Evolutionary conservation across 2,329 filamentous ascomycete genomes (phyloP).

Genomic region (Neopestalotiopsis sp.): DNA sequence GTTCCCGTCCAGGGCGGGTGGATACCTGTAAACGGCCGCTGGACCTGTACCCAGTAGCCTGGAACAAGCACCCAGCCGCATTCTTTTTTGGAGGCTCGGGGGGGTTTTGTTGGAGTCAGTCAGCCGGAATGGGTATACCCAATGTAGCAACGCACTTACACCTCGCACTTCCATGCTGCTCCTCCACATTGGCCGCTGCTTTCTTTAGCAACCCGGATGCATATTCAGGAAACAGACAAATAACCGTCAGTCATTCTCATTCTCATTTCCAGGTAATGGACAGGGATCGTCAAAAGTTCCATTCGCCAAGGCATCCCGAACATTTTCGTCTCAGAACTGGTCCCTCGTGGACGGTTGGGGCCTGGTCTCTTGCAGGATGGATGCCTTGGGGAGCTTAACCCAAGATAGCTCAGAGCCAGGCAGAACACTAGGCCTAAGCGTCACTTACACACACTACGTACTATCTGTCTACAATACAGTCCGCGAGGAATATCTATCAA

Average conservation of each 20-base stretch:
- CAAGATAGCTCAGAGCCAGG: not conserved
- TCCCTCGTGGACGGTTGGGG: not conserved
- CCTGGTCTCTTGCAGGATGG: not conserved
- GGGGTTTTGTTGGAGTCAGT: too few relatives aligned
- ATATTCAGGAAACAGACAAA: not conserved
- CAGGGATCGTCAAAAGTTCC: constrained; percentile 8
- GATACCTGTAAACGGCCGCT: not conserved
- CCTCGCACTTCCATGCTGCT: not conserved
- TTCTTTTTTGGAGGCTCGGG: not conserved
- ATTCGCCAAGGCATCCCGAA: constrained; percentile 4
- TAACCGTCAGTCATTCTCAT: not conserved
- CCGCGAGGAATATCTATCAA: too few relatives aligned
- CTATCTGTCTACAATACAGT: not conserved
- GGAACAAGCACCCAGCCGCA: not conserved
- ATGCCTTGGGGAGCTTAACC: not conserved
- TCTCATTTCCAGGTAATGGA: not conserved
- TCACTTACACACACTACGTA: not conserved
- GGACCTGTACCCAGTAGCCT: not conserved
- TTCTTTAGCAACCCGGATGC: not conserved
- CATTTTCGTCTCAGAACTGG: constrained; percentile 7
- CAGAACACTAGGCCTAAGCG: not conserved
- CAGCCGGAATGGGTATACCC: too few relatives aligned
- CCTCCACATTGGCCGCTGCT: not conserved
- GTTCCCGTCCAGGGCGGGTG: not conserved
- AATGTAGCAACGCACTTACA: not conserved